Evolutionary conservation across 2,329 filamentous ascomycete genomes (phyloP).

Genomic region (Botrytis aclada): DNA sequence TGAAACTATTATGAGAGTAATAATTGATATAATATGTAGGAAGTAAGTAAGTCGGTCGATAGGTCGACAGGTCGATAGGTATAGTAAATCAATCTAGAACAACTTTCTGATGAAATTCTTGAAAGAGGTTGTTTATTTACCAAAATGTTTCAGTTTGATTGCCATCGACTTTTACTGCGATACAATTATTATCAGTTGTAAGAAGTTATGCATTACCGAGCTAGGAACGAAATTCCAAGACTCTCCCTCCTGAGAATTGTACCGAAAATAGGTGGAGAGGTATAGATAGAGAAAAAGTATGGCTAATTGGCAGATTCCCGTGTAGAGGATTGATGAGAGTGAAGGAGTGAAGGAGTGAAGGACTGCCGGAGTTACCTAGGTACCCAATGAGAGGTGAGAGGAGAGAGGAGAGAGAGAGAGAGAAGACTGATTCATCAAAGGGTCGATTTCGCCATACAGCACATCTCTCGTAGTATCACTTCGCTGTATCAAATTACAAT

Average conservation of each 20-base stretch:
- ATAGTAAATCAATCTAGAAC: background rate
- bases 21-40: background rate
- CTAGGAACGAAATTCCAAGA: background rate
- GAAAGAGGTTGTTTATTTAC: background rate
- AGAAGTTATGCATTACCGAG: background rate
- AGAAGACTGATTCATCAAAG: background rate
- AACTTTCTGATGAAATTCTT: background rate
- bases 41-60: background rate
- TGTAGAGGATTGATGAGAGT: background rate
- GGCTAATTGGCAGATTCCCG: background rate
- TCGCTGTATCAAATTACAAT: background rate
- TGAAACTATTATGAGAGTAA: background rate
- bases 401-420: background rate
- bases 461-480: background rate
- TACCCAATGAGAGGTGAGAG: background rate
- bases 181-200: no score
- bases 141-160: conserved; percentile 9
- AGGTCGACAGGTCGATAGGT: no score
- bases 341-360: background rate
- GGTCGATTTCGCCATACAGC: background rate
- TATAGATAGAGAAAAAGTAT: background rate
- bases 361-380: background rate
- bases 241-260: background rate
- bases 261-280: background rate
- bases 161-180: background rate